A percentile compares a stretch with the other conserved stretches of the same genome.
phyloP scores from a whole-genome alignment of 441 rosid species.

The Populus hybrid region DNA sequence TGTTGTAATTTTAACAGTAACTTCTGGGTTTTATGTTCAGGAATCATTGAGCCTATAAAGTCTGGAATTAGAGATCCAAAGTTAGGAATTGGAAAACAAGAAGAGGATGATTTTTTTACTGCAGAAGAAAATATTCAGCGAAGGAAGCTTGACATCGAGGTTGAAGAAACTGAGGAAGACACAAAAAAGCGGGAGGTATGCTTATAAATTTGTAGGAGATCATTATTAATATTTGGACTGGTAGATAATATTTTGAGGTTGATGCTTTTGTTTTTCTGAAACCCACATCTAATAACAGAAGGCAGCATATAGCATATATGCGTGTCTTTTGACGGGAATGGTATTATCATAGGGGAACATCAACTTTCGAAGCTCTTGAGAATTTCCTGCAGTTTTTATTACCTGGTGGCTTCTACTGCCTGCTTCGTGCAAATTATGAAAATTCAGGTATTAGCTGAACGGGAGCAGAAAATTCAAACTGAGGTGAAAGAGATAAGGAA shows the following conservation, averaged over 20 bases:
- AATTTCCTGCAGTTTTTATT: constrained; percentile 93
- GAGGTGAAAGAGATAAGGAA: constrained; percentile 90
- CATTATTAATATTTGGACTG: constrained; percentile 20
- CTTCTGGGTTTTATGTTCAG: constrained; percentile 25
- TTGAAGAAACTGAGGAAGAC: constrained; percentile 81
- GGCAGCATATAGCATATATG: constrained; percentile 75
- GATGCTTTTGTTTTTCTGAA: constrained; percentile 53
- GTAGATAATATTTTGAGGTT: constrained; percentile 40
- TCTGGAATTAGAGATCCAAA: constrained; percentile 86
- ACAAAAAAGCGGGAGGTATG: constrained; percentile 97
- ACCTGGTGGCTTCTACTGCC: constrained; percentile 99
- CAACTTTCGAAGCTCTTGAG: constrained; percentile 78
- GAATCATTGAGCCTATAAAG: constrained; percentile 75
- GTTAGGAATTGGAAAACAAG: constrained; percentile 87
- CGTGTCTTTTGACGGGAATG: constrained; percentile 69
- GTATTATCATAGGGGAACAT: constrained; percentile 63
- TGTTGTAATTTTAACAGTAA: constrained; percentile 3
- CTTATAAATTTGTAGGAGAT: constrained; percentile 28
- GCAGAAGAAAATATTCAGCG: constrained; percentile 90
- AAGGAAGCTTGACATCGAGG: constrained; percentile 75
- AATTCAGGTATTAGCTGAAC: constrained; percentile 98
- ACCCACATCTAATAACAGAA: constrained; percentile 58
- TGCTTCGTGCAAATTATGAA: constrained; percentile 98
- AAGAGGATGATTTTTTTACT: constrained; percentile 88
- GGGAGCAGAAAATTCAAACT: constrained; percentile 95